phyloP scores from a whole-genome alignment of 257 asterid species.

The Pogostemon cablin region DNA sequence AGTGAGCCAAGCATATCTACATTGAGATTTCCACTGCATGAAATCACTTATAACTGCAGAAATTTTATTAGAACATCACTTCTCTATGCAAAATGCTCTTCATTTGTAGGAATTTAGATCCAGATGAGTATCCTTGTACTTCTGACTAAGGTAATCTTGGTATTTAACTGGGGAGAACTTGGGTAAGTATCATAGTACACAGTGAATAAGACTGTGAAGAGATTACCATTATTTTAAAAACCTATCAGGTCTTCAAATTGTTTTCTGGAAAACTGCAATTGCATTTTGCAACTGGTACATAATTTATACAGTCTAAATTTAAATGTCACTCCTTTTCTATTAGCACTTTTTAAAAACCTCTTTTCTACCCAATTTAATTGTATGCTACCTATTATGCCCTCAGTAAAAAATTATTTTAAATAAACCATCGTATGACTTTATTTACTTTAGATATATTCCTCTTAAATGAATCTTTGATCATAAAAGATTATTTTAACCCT shows the following conservation, averaged over 20 bases:
- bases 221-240: not conserved
- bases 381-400: too few species aligned
- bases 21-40: not conserved
- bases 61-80: not conserved
- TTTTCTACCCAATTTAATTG: too few species aligned
- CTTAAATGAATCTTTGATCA: too few species aligned
- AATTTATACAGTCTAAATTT: too few species aligned
- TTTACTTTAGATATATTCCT: too few species aligned
- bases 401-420: too few species aligned
- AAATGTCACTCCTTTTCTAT: too few species aligned
- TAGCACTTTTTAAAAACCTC: too few species aligned
- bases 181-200: conserved; percentile 1
- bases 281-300: conserved; percentile 6
- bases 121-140: conserved; percentile 70
- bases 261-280: not conserved
- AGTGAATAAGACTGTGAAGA: not conserved
- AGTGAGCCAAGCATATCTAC: not conserved
- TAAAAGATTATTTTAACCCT: too few species aligned
- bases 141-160: conserved; percentile 62
- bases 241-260: not conserved
- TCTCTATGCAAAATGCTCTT: conserved; percentile 6
- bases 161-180: conserved; percentile 76
- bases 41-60: not conserved
- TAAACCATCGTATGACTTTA: too few species aligned
- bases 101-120: conserved; percentile 53